These are phyloP conservation scores for Kazachstania africana DNA, from an alignment of 805 yeast species.

Conservation along the genomic window DNA sequence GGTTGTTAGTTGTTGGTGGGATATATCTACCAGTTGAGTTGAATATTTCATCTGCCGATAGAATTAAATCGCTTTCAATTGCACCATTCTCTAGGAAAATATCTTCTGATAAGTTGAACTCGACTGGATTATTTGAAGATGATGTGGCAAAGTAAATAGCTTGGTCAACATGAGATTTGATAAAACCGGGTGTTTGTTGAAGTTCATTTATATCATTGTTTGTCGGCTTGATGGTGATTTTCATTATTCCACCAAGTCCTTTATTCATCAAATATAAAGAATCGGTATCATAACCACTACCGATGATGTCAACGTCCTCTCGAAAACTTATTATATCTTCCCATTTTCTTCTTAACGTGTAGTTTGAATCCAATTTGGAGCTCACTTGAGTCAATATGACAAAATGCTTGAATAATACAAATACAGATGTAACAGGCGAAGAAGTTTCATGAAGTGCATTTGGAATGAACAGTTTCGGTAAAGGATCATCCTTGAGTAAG, in stretches of 20 bases:
- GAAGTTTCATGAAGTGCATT: background rate
- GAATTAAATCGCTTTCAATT: constrained; percentile 39
- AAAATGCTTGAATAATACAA: constrained; percentile 46
- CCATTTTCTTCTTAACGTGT: constrained; percentile 45
- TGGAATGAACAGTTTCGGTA: constrained; percentile 9
- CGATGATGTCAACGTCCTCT: constrained; percentile 40
- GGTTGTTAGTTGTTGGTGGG: constrained; percentile 40
- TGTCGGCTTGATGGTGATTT: constrained; percentile 35
- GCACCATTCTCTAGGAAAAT: constrained; percentile 34
- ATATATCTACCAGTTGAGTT: constrained; percentile 44
- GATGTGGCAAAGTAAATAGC: constrained; percentile 54
- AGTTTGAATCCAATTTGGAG: constrained; percentile 24
- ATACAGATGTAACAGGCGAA: constrained; percentile 32
- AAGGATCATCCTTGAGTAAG: background rate
- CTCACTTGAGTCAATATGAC: constrained; percentile 56
- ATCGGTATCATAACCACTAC: constrained; percentile 42
- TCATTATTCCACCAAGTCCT: constrained; percentile 44
- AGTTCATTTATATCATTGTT: constrained; percentile 11
- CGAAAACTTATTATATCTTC: constrained; percentile 65
- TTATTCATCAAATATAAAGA: constrained; percentile 38
- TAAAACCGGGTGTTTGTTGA: constrained; percentile 25
- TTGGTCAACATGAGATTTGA: constrained; percentile 72
- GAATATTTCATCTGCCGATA: constrained; percentile 45
- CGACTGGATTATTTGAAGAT: constrained; percentile 33
- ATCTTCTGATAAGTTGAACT: constrained; percentile 35